These are phyloP conservation scores for Geranomyces variabilis DNA, from an alignment of 192 early-diverging fungal genomes.

Conservation along the genomic window DNA sequence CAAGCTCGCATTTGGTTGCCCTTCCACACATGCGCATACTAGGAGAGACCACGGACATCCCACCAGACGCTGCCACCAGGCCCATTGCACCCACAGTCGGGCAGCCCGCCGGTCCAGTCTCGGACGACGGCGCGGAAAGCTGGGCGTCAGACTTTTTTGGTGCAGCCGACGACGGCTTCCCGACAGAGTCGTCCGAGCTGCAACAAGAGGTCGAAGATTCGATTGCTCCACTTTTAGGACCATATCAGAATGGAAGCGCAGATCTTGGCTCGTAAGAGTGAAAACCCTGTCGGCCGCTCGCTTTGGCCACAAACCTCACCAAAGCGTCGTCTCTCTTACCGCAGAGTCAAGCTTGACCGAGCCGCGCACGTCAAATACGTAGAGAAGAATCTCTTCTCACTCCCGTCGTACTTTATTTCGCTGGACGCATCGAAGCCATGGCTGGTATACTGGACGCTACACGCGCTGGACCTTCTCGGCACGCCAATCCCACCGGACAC, in stretches of 20 bases:
- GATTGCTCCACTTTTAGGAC: slow-evolving; percentile 28
- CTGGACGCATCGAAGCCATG: slow-evolving; percentile 90
- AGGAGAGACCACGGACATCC: no score
- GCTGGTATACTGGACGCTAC: slow-evolving; percentile 90
- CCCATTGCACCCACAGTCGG: no score
- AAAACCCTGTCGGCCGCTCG: no score
- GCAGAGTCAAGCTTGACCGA: slow-evolving; percentile 48
- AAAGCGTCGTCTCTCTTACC: background rate
- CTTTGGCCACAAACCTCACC: background rate
- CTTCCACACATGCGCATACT: no score
- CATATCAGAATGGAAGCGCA: slow-evolving; percentile 14
- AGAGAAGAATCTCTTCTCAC: slow-evolving; percentile 46
- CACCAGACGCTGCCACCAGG: no score
- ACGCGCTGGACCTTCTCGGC: slow-evolving; percentile 79
- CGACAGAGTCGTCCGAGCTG: slow-evolving; percentile 61
- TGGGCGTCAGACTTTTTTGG: no score
- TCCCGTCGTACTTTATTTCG: slow-evolving; percentile 59
- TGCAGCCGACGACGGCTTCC: slow-evolving; percentile 52
- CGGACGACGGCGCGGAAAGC: no score
- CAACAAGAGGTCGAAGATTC: slow-evolving; percentile 56
- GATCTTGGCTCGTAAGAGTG: slow-evolving; percentile 9
- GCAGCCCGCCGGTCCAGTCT: no score
- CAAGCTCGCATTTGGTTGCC: no score
- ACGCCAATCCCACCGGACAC: slow-evolving; percentile 24
- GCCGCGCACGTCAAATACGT: slow-evolving; percentile 64